Base-by-base conservation (phyloP, 78 protist species). In the Andalucia godoyi region DNA sequence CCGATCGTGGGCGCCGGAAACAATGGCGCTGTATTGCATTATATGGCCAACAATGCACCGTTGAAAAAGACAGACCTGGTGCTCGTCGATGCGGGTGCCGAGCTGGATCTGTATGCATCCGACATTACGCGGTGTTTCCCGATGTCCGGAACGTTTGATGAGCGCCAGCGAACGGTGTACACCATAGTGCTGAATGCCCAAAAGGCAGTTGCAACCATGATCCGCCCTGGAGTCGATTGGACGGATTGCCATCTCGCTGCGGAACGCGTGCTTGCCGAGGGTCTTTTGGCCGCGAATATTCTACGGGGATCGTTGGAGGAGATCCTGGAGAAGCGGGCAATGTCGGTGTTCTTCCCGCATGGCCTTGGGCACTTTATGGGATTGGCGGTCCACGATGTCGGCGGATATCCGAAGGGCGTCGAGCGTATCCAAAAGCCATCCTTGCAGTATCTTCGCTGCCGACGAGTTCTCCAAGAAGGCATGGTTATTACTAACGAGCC, bases 321-420 rank as follows among this genome's bases (percentile, higher is more conserved):
- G 25, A 53, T 89, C 57, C 21, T 82, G 42, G 72, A 42, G 10
- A 54, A 57, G 6, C 55, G 60, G 41, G 47, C 86, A 29, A 79
- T 70, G 27, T 51, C 70, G 9, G 38, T 66, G 27, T 87, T 93
- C 73, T 67, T 85, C 78, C 96, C 97, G 29, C 92, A 86, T 54
- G 95, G 94, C 32, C 57, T 93, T 5, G 97, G 97, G 18, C 97
- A 93, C 51, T 59, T 72, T 40, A 18, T 93, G 33, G 97, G 97
- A 40, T n/a, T 93, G 23, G 91, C 88, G 63, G 83, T 81, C 27
- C 97, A 93, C 61, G 97, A 93, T 67, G 87, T 81, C 10, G 93
- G 93, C 65, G 93, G 93, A 12, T 91, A 83, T 59, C 65, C 53
- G 4, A 21, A 36, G 27, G 23, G 17, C 10, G 25, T 68, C 30